Base-by-base conservation (phyloP, 2,329 filamentous ascomycete species). In the Lachnellula suecica region DNA sequence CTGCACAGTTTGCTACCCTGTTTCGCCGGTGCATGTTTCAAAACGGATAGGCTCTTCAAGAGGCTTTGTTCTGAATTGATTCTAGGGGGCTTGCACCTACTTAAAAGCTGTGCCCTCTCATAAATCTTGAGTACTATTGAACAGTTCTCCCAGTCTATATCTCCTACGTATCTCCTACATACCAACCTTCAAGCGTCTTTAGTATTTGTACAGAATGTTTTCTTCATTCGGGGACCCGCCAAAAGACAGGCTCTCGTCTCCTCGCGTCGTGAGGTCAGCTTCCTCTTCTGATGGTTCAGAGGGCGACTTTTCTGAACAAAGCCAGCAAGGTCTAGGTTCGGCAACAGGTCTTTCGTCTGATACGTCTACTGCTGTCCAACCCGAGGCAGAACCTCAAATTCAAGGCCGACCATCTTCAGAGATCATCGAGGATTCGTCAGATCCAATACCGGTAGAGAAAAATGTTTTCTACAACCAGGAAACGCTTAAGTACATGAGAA, bases 401-500 rank as follows among this genome's bases (percentile, higher is more conserved):
- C n/a, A 11, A 11, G 11, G n/a, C 13, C 31, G 13, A 13, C 13
- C 31, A 34, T n/a, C 31, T 3, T 6, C 31, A 15, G 13, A 11
- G 31, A 11, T n/a, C 10, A 17, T 11, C 7, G 9, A 20, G 17
- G 4, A 17, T 40, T 17, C 17, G 10, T 22, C 37, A 15, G 9
- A 4, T 11, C 6, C 10, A 10, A 17, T 42, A 31, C 27, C 31
- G 13, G 25, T 44, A 13, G 44, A 37, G 4, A 38, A 37, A 13
- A n/a, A 47, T 23, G 29, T 47, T 9, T 47, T 47, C 23, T 37
- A 40, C 44, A 47, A 47, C 20, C 17, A 40, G 19, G 31, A 47
- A 15, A 37, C 43, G 13, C 19, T 51, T 2, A 45, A 51, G 25
- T 51, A 51, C 20, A 51, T 51, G 48, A 37, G 37, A 19, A 51